phyloP scores from a whole-genome alignment of 495 filamentous ascomycete genomes.

The Neurospora sp. region DNA sequence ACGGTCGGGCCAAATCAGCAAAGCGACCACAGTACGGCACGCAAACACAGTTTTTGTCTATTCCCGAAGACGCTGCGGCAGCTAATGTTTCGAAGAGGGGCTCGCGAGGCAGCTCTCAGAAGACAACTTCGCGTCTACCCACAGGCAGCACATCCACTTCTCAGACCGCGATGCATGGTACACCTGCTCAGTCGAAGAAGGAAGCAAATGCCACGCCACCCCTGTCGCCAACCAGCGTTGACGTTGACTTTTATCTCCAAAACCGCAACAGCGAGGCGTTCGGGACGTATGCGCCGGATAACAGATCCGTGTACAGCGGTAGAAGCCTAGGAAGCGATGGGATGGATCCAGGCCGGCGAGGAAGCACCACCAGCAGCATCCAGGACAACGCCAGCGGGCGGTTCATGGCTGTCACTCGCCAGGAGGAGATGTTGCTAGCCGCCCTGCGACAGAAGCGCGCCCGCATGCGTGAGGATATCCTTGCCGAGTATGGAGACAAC shows the following conservation, averaged over 20 bases:
- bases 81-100: conserved; percentile 5
- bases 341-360: conserved; percentile 6
- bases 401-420: conserved; percentile 75
- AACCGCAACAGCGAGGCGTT: conserved; percentile 8
- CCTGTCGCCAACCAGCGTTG: conserved; percentile 36
- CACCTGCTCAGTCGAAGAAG: background rate
- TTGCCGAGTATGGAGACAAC: conserved; percentile 42
- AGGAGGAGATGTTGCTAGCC: conserved; percentile 75
- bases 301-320: conserved; percentile 12
- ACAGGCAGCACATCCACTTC: conserved; percentile 9
- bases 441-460: conserved; percentile 71
- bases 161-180: conserved; percentile 3
- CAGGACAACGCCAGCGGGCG: conserved; percentile 40
- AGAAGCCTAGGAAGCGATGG: conserved; percentile 10
- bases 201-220: conserved; percentile 32
- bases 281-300: conserved; percentile 5
- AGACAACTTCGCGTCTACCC: conserved; percentile 8
- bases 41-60: conserved; percentile 13
- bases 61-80: conserved; percentile 4
- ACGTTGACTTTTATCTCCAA: conserved; percentile 34
- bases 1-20: conserved; percentile 4
- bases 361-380: conserved; percentile 16
- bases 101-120: conserved; percentile 13
- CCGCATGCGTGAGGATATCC: conserved; percentile 62
- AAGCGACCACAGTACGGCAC: conserved; percentile 18